Evolutionary conservation across 345 rosid genomes (phyloP).

Genomic region (Bruguiera parviflora): DNA sequence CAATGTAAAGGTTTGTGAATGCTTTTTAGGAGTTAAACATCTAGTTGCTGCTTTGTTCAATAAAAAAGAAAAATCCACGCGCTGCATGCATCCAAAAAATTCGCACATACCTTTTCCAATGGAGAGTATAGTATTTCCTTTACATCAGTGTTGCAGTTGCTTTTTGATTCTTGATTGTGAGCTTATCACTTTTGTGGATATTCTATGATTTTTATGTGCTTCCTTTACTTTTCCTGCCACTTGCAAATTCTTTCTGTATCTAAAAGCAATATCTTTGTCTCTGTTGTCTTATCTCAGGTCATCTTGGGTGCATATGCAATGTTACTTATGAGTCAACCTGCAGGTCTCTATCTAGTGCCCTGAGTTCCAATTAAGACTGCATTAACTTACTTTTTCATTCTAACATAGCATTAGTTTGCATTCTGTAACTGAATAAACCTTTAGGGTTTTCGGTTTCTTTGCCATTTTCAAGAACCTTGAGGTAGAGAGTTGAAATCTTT

Average conservation of each 20-base stretch:
- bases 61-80: neutral
- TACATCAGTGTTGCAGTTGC: no score
- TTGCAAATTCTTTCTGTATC: neutral
- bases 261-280: constrained; percentile 6
- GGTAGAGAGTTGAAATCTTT: neutral
- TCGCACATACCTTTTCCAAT: no score
- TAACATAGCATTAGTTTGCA: constrained; percentile 7
- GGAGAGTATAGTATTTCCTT: no score
- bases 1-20: constrained; percentile 69
- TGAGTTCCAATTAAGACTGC: constrained; percentile 8
- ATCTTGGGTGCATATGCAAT: constrained; percentile 88
- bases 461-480: neutral
- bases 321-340: constrained; percentile 68
- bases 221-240: neutral
- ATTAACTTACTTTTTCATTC: constrained; percentile 2
- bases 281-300: constrained; percentile 44
- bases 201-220: no score
- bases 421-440: constrained; percentile 3
- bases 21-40: constrained; percentile 12
- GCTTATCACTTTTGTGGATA: no score
- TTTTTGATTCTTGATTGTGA: no score
- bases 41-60: constrained; percentile 2
- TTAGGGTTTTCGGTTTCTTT: neutral
- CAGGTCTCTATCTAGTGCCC: constrained; percentile 49
- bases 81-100: no score